Evolutionary conservation across 2,329 filamentous ascomycete genomes (phyloP).

Genomic region (Claviceps sp.): DNA sequence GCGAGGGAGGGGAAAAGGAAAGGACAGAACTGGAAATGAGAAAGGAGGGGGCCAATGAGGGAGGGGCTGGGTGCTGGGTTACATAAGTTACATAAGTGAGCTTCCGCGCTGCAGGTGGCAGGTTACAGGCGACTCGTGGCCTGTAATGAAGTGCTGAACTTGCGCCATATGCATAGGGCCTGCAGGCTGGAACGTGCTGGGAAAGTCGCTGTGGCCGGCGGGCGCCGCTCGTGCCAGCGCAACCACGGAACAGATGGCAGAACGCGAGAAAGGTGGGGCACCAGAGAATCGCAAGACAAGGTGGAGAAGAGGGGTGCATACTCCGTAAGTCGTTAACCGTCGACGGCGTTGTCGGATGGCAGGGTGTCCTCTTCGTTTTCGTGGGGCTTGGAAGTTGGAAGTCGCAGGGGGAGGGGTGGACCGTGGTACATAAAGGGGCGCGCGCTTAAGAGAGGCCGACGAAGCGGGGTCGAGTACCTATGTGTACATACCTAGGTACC

Average conservation of each 20-base stretch:
- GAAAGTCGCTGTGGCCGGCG: constrained; percentile 8
- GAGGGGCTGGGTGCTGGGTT: constrained; percentile 12
- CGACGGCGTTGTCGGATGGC: too few species aligned
- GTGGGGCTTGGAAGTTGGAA: too few species aligned
- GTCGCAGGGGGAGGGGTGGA: too few species aligned
- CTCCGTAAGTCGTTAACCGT: too few species aligned
- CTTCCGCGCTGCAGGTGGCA: not conserved
- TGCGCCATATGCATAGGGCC: not conserved
- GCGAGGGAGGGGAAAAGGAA: constrained; percentile 2
- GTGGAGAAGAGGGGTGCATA: not conserved
- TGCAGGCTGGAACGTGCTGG: constrained; percentile 4
- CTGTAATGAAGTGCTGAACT: not conserved
- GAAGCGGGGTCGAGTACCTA: too few species aligned
- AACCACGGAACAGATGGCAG: constrained; percentile 7
- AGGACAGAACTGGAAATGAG: constrained; percentile 8
- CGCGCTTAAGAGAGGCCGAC: too few species aligned
- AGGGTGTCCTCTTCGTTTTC: too few species aligned
- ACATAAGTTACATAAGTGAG: too few species aligned
- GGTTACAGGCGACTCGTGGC: not conserved
- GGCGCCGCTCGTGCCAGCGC: constrained; percentile 13
- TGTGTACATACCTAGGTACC: too few species aligned
- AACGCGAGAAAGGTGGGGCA: constrained; percentile 3
- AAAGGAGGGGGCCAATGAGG: constrained; percentile 9
- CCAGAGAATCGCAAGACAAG: not conserved
- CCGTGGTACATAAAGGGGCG: too few species aligned